A percentile compares a stretch with the other conserved stretches of the same genome.
These are phyloP conservation scores for Juncus effusus DNA, from an alignment of 176 grass and related monocot genomes.

Conservation along the genomic window DNA sequence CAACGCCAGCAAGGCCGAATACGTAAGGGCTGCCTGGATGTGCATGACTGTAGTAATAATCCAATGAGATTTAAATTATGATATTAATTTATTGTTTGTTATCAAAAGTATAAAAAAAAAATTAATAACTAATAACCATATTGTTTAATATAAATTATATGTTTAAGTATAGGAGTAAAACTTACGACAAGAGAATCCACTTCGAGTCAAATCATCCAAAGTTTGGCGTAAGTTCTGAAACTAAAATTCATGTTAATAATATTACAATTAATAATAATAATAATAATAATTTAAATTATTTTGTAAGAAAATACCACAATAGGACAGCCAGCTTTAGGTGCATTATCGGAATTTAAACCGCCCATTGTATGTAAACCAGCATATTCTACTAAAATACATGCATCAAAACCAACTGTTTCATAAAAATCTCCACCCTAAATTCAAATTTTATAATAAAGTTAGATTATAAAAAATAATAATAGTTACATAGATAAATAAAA, in stretches of 20 bases:
- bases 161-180: too few relatives aligned
- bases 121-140: too few relatives aligned
- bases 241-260: too few relatives aligned
- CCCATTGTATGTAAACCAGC: slow-evolving; percentile 96
- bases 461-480: too few relatives aligned
- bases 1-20: slow-evolving; percentile 88
- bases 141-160: slow-evolving; percentile 1
- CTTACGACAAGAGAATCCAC: slow-evolving; percentile 90
- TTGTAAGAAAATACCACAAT: slow-evolving; percentile 54
- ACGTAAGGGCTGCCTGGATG: slow-evolving; percentile 98
- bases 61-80: slow-evolving; percentile 13
- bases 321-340: slow-evolving; percentile 95
- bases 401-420: slow-evolving; percentile 94
- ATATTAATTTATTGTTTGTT: too few relatives aligned
- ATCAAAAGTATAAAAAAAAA: too few relatives aligned
- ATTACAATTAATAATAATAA: too few relatives aligned
- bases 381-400: slow-evolving; percentile 92
- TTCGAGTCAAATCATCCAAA: slow-evolving; percentile 94
- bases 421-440: slow-evolving; percentile 95
- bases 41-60: slow-evolving; percentile 60
- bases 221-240: slow-evolving; percentile 89
- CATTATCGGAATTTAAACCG: slow-evolving; percentile 83
- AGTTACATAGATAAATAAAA: too few relatives aligned
- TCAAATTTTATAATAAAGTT: not conserved
- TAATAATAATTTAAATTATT: slow-evolving; percentile 6